Evolutionary conservation across 2,329 filamentous ascomycete genomes (phyloP).

Genomic region (Plenodomus biglobosus): DNA sequence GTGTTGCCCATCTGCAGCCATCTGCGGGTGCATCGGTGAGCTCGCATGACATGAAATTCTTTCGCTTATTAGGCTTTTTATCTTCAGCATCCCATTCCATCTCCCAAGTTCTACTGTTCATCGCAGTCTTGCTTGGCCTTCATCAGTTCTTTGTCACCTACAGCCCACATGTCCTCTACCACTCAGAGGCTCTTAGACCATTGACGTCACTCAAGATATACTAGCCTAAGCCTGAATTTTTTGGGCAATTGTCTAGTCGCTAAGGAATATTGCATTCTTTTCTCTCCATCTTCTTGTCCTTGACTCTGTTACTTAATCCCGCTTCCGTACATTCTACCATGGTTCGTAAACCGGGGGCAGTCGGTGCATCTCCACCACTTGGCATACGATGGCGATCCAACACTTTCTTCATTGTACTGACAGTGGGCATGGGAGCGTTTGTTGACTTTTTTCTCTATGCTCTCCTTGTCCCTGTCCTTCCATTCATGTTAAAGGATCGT

Average conservation of each 20-base stretch:
- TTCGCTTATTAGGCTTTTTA: neutral
- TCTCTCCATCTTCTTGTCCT: neutral
- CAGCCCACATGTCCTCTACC: no score
- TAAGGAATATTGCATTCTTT: neutral
- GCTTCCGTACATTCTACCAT: neutral
- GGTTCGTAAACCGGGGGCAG: slow-evolving; percentile 1
- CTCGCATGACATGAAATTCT: neutral
- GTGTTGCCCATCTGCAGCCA: neutral
- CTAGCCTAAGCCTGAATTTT: neutral
- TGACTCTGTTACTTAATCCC: neutral
- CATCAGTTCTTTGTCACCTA: no score
- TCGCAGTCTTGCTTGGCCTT: neutral
- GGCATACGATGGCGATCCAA: slow-evolving; percentile 59
- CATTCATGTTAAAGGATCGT: slow-evolving; percentile 58
- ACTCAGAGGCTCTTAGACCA: neutral
- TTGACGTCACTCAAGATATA: neutral
- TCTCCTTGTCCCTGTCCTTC: slow-evolving; percentile 60
- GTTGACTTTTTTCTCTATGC: slow-evolving; percentile 63
- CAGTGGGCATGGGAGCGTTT: slow-evolving; percentile 59
- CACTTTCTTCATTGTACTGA: slow-evolving; percentile 60
- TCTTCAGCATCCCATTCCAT: neutral
- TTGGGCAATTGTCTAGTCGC: neutral
- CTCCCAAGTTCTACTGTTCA: neutral
- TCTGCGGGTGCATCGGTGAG: neutral
- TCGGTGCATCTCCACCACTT: slow-evolving; percentile 9